These are phyloP conservation scores for Alternaria longipes DNA, from an alignment of 2,329 filamentous ascomycete species.

Conservation along the genomic window DNA sequence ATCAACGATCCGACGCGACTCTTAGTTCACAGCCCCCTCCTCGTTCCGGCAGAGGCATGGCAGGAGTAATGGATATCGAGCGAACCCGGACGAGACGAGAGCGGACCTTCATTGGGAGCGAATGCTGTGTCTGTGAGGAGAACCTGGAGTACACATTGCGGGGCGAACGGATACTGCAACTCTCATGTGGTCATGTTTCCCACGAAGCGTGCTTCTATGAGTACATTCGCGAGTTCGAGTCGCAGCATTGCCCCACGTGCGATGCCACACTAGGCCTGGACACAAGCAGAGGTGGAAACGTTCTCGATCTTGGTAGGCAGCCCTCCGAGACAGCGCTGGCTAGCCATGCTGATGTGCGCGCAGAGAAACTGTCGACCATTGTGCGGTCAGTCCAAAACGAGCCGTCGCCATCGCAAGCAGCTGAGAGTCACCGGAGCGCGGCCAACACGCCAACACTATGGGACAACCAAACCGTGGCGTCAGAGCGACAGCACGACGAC, in stretches of 20 bases:
- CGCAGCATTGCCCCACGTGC: conserved; percentile 92
- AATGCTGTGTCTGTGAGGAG: conserved; percentile 97
- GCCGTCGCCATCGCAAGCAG: conserved; percentile 39
- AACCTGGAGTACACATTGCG: conserved; percentile 93
- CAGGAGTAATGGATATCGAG: conserved; percentile 76
- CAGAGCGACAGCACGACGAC: conserved; percentile 54
- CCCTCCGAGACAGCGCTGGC: conserved; percentile 24
- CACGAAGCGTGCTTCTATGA: conserved; percentile 99
- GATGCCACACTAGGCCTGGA: conserved; percentile 91
- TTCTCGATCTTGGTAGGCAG: conserved; percentile 78
- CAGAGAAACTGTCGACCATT: conserved; percentile 95
- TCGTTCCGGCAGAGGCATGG: conserved; percentile 59
- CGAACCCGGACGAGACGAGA: conserved; percentile 83
- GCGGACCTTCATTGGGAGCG: conserved; percentile 91
- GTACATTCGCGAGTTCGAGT: conserved; percentile 93
- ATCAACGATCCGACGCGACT: conserved; percentile 36
- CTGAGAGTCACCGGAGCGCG: conserved; percentile 52
- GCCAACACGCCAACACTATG: conserved; percentile 72
- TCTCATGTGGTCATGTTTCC: conserved; percentile 95
- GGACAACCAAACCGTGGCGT: conserved; percentile 62
- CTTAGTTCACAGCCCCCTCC: conserved; percentile 41
- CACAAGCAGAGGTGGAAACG: conserved; percentile 89
- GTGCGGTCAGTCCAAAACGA: conserved; percentile 84
- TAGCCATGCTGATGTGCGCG: conserved; percentile 25
- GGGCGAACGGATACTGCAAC: conserved; percentile 92